Percentiles rank a stretch among this genome's conserved stretches.
These are phyloP conservation scores for Aspergillus asperescens DNA, from an alignment of 495 filamentous ascomycete genomes.

Conservation along the genomic window DNA sequence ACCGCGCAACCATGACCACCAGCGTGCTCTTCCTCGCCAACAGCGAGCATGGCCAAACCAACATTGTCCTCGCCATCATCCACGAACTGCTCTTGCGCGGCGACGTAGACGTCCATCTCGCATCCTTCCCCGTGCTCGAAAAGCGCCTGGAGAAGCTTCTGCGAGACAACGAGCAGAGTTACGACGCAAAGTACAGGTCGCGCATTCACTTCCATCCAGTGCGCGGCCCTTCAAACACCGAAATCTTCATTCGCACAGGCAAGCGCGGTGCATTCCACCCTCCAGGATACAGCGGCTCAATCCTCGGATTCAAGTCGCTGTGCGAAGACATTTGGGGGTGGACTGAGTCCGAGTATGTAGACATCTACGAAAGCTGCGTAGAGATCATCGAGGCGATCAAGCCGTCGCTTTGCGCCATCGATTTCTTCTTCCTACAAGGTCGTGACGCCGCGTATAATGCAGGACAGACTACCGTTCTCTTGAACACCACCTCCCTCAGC, in stretches of 20 bases:
- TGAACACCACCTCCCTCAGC: conserved; percentile 35
- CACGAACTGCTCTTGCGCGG: conserved; percentile 45
- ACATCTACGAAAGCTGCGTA: conserved; percentile 40
- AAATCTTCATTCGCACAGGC: conserved; percentile 37
- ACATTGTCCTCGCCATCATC: conserved; percentile 49
- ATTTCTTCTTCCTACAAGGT: conserved; percentile 47
- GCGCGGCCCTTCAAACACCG: conserved; percentile 35
- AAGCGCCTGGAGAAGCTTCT: conserved; percentile 27
- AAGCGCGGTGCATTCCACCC: conserved; percentile 30
- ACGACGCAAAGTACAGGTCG: conserved; percentile 23
- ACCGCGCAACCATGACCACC: conserved; percentile 11
- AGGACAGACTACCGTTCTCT: conserved; percentile 25
- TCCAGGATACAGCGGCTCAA: conserved; percentile 35
- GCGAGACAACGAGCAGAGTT: conserved; percentile 21
- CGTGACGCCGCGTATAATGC: conserved; percentile 41
- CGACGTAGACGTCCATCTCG: conserved; percentile 47
- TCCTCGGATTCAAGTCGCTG: conserved; percentile 33
- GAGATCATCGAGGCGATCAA: conserved; percentile 37
- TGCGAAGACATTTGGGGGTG: conserved; percentile 37
- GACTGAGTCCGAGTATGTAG: conserved; percentile 45
- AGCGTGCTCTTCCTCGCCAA: conserved; percentile 49
- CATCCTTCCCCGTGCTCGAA: conserved; percentile 41
- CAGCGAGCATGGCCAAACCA: conserved; percentile 52
- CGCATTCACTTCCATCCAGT: conserved; percentile 40
- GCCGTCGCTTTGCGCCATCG: conserved; percentile 43